phyloP scores from a whole-genome alignment of 805 yeast species.

The Ogataea henricii region DNA sequence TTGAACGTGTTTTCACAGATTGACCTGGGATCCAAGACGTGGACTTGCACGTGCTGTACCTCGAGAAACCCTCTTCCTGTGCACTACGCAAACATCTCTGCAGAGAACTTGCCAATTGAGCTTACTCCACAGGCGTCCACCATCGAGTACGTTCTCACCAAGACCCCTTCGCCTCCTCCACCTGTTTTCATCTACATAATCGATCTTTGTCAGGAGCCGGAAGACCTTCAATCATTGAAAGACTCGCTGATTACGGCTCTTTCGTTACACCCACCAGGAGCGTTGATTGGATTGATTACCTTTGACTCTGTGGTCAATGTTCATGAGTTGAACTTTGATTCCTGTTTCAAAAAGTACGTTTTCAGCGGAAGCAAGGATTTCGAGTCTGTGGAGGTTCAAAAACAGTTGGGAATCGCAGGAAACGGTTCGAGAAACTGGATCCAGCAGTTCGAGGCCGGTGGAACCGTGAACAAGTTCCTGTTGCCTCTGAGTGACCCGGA shows the following conservation, averaged over 20 bases:
- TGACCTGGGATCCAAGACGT: constrained; percentile 70
- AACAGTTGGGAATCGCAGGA: constrained; percentile 38
- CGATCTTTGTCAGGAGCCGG: constrained; percentile 88
- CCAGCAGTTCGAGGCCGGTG: constrained; percentile 42
- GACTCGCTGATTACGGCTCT: constrained; percentile 77
- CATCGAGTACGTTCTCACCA: constrained; percentile 79
- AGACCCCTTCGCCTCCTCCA: constrained; percentile 63
- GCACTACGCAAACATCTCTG: constrained; percentile 75
- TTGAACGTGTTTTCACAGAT: constrained; percentile 85
- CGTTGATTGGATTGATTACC: constrained; percentile 84
- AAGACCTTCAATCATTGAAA: constrained; percentile 79
- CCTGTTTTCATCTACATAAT: constrained; percentile 85
- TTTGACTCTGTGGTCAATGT: constrained; percentile 89
- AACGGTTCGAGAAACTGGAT: constrained; percentile 40
- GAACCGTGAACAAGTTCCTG: constrained; percentile 44
- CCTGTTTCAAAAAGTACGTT: constrained; percentile 72
- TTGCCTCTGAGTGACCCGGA: constrained; percentile 37
- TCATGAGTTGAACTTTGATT: constrained; percentile 69
- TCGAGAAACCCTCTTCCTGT: constrained; percentile 79
- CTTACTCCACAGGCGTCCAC: constrained; percentile 68
- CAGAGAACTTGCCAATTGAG: constrained; percentile 80
- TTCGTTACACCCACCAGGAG: constrained; percentile 83
- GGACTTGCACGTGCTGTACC: constrained; percentile 87
- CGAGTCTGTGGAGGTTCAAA: constrained; percentile 39
- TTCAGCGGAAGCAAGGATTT: constrained; percentile 91